A percentile compares a stretch with the other conserved stretches of the same genome.
Conservation (phyloP, 2,329 filamentous ascomycete genomes). For the Fusarium brevicatenulatum region DNA sequence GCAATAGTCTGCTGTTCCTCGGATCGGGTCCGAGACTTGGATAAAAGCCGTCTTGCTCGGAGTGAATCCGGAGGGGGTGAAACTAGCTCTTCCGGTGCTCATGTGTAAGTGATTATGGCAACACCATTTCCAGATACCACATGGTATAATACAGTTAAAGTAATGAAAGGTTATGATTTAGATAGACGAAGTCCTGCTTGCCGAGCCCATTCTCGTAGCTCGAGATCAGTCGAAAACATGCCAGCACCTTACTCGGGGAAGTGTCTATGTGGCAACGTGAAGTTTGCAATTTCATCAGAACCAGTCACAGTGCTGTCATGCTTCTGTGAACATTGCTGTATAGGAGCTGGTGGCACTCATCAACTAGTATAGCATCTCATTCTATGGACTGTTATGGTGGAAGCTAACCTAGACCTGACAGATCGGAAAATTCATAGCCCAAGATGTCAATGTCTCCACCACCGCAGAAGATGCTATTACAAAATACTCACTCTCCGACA, state of each 20-base stretch:
- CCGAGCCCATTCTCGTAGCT: rapidly evolving
- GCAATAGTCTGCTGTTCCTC: neutral
- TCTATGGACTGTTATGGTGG: rapidly evolving
- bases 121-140: neutral
- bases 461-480: neutral
- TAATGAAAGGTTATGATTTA: rapidly evolving
- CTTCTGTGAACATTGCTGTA: slow-evolving; percentile 36
- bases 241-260: slow-evolving; percentile 24
- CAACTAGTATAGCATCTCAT: slow-evolving; percentile 12
- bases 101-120: neutral
- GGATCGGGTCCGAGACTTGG: neutral
- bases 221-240: neutral
- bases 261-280: slow-evolving; percentile 34
- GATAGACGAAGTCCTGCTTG: rapidly evolving
- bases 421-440: slow-evolving; percentile 44
- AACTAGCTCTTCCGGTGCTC: neutral
- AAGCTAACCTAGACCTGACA: neutral
- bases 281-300: slow-evolving; percentile 17
- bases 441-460: slow-evolving; percentile 22
- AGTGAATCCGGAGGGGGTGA: neutral
- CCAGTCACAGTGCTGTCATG: slow-evolving; percentile 35
- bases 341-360: slow-evolving; percentile 32
- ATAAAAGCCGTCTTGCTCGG: neutral
- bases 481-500: slow-evolving; percentile 35
- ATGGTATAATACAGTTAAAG: neutral